Conservation (phyloP, 345 rosid species). For the Sonneratia caseolaris region DNA sequence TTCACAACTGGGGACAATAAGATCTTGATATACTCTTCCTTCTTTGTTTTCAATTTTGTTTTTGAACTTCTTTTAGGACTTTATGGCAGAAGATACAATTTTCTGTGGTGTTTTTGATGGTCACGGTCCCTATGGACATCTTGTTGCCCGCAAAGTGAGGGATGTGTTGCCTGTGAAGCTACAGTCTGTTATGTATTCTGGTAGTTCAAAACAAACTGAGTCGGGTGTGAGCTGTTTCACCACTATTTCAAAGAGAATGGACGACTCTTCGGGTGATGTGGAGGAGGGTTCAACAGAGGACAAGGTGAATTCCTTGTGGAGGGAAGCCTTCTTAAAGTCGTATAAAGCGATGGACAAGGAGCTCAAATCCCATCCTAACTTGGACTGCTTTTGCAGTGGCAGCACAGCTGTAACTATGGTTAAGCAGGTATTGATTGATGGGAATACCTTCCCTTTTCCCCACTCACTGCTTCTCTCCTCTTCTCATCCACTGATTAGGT, state of each 20-base stretch:
- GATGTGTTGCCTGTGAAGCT: conserved; percentile 79
- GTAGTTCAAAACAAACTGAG: conserved; percentile 43
- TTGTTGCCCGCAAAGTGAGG: conserved; percentile 92
- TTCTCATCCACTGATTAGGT: not conserved
- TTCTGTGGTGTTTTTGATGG: conserved; percentile 98
- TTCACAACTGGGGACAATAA: not conserved
- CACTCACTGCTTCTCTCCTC: not conserved
- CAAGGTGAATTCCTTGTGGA: conserved; percentile 54
- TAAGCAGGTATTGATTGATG: conserved; percentile 56
- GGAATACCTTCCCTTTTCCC: not conserved
- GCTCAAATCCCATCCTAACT: conserved; percentile 80
- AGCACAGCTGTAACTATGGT: conserved; percentile 86
- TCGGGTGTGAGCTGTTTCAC: conserved; percentile 39
- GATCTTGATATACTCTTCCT: not conserved
- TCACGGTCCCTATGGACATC: conserved; percentile 99
- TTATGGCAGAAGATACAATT: conserved; percentile 74
- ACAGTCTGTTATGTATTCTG: conserved; percentile 46
- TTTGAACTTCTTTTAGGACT: conserved; percentile 49
- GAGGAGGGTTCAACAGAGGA: conserved; percentile 25
- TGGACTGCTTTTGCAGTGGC: conserved; percentile 99
- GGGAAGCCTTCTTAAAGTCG: conserved; percentile 78
- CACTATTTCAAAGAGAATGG: conserved; percentile 38
- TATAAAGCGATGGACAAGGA: conserved; percentile 97
- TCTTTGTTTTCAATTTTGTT: conserved; percentile 9
- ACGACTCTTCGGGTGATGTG: conserved; percentile 10